Conservation (phyloP, 495 filamentous ascomycete genomes). For the Talaromyces stipitatus region DNA sequence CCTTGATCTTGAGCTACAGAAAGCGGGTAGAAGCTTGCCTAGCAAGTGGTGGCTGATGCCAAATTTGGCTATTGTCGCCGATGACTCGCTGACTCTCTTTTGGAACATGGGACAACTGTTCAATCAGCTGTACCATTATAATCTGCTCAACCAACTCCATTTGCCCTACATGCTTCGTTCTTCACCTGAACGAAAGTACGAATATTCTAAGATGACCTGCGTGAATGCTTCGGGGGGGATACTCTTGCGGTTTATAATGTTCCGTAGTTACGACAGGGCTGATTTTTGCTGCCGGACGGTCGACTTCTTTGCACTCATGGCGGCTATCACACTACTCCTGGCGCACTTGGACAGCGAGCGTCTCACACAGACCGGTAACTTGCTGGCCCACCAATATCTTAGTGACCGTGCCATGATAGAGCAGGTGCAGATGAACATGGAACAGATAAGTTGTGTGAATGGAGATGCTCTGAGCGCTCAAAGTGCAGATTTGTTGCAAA, state of each 20-base stretch:
- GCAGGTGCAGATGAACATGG: slow-evolving; percentile 27
- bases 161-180: slow-evolving; percentile 18
- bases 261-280: slow-evolving; percentile 23
- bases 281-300: slow-evolving; percentile 36
- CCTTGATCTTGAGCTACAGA: slow-evolving; percentile 35
- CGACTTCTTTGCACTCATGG: slow-evolving; percentile 43
- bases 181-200: slow-evolving; percentile 7
- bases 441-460: slow-evolving; percentile 14
- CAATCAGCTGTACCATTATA: slow-evolving; percentile 33
- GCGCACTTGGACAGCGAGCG: slow-evolving; percentile 7
- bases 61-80: slow-evolving; percentile 3
- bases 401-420: slow-evolving; percentile 39
- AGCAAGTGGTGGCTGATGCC: slow-evolving; percentile 27
- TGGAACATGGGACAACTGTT: slow-evolving; percentile 18
- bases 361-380: background rate
- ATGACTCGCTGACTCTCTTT: slow-evolving; percentile 9
- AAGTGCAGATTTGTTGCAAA: slow-evolving; percentile 31
- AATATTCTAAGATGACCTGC: slow-evolving; percentile 30
- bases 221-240: slow-evolving; percentile 37
- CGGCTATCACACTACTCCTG: slow-evolving; percentile 25
- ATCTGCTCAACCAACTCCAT: slow-evolving; percentile 26
- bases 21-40: slow-evolving; percentile 22
- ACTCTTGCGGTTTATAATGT: slow-evolving; percentile 28
- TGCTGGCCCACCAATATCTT: slow-evolving; percentile 29
- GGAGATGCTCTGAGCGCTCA: slow-evolving; percentile 16